These are phyloP conservation scores for Pochonia chlamydosporia DNA, from an alignment of 2,329 filamentous ascomycete genomes.

Conservation along the genomic window DNA sequence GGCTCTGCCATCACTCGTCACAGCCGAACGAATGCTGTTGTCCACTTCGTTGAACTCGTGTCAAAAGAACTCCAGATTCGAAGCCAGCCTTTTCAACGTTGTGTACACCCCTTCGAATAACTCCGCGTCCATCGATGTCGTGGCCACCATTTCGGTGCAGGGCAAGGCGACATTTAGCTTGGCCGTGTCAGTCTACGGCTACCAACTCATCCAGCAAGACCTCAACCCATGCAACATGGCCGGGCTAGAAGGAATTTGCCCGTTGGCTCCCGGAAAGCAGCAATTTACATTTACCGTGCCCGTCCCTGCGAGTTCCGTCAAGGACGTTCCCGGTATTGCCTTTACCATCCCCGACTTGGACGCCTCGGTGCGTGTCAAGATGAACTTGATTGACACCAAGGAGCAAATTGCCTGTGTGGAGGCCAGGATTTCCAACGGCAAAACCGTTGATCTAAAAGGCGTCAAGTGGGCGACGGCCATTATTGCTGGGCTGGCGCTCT, in stretches of 20 bases:
- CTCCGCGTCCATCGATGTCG: constrained; percentile 63
- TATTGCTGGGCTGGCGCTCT: constrained; percentile 75
- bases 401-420: constrained; percentile 76
- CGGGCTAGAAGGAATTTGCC: constrained; percentile 68
- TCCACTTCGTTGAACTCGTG: constrained; percentile 73
- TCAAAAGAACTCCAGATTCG: constrained; percentile 72
- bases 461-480: constrained; percentile 86
- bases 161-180: constrained; percentile 61
- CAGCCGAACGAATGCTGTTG: constrained; percentile 6
- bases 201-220: constrained; percentile 54
- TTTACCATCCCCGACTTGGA: constrained; percentile 89
- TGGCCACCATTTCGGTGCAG: constrained; percentile 69
- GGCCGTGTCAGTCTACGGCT: constrained; percentile 41
- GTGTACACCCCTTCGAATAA: constrained; percentile 65
- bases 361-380: constrained; percentile 72
- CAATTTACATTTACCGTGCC: constrained; percentile 63
- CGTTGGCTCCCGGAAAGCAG: constrained; percentile 81
- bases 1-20: constrained; percentile 6
- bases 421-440: constrained; percentile 79
- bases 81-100: constrained; percentile 78
- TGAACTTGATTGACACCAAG: constrained; percentile 60
- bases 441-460: constrained; percentile 80
- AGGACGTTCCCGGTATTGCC: constrained; percentile 70
- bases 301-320: constrained; percentile 49
- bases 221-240: constrained; percentile 67